Evolutionary conservation across 2,329 filamentous ascomycete species (phyloP).

Genomic region (Colletotrichum sp.): DNA sequence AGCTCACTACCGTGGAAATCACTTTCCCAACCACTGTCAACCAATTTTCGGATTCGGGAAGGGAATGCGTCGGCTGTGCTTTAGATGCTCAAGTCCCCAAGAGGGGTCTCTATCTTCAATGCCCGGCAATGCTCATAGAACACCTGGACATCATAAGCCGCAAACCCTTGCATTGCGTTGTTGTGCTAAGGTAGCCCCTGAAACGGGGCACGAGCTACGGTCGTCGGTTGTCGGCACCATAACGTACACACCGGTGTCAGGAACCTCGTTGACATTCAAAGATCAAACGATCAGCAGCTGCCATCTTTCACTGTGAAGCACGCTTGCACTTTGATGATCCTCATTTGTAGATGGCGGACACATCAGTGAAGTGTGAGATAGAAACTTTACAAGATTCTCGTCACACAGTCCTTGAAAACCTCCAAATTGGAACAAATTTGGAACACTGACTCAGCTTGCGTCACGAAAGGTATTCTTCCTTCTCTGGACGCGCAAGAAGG

Average conservation of each 20-base stretch:
- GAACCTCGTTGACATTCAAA: background rate
- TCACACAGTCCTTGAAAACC: background rate
- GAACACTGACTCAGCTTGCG: background rate
- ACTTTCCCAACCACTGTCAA: background rate
- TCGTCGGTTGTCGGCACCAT: background rate
- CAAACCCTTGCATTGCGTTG: background rate
- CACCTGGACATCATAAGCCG: background rate
- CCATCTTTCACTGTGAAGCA: background rate
- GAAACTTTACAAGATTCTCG: background rate
- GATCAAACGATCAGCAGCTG: background rate
- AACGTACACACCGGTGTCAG: background rate
- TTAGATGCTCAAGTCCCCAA: background rate
- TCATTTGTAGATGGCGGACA: background rate
- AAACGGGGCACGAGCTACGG: background rate
- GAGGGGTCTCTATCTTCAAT: background rate
- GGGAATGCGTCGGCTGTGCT: background rate
- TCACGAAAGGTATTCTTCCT: background rate
- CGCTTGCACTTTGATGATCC: background rate
- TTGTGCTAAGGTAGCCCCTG: background rate
- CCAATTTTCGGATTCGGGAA: background rate
- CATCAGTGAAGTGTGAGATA: background rate
- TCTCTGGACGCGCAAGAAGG: background rate
- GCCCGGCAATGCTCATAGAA: background rate
- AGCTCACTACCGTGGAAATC: background rate
- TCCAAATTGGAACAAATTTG: background rate